Evolutionary conservation across 768 basidiomycete species (phyloP).

Genomic region (Hemileccinum impolitum): DNA sequence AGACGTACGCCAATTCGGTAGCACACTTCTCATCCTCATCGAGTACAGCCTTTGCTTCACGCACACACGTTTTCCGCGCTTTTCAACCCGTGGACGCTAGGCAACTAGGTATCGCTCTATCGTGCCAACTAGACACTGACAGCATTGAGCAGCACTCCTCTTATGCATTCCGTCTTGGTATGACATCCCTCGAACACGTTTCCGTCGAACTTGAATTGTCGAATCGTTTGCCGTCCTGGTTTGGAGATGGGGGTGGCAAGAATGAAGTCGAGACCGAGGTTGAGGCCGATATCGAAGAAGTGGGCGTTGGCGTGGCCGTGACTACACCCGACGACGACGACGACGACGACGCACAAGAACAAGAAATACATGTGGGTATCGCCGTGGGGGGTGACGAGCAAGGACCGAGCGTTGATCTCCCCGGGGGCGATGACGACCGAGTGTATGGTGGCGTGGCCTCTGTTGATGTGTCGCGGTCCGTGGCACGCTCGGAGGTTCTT

Average conservation of each 20-base stretch:
- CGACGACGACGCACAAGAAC: background rate
- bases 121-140: background rate
- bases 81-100: background rate
- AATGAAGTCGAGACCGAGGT: background rate
- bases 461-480: background rate
- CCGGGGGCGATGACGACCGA: too few species aligned
- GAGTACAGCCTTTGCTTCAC: too few species aligned
- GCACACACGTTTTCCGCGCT: background rate
- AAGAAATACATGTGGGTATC: background rate
- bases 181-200: conserved; percentile 28
- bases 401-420: background rate
- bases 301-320: conserved; percentile 13
- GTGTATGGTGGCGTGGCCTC: background rate
- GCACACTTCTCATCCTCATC: too few species aligned
- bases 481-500: background rate
- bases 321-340: conserved; percentile 13
- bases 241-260: background rate
- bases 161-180: conserved; percentile 19
- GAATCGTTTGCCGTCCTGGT: conserved; percentile 1
- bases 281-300: background rate
- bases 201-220: conserved; percentile 13
- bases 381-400: background rate
- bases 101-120: background rate
- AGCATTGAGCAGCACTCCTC: background rate
- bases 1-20: background rate